These are phyloP conservation scores for Glycine tomentella DNA, from an alignment of 306 rosid species.

Conservation along the genomic window DNA sequence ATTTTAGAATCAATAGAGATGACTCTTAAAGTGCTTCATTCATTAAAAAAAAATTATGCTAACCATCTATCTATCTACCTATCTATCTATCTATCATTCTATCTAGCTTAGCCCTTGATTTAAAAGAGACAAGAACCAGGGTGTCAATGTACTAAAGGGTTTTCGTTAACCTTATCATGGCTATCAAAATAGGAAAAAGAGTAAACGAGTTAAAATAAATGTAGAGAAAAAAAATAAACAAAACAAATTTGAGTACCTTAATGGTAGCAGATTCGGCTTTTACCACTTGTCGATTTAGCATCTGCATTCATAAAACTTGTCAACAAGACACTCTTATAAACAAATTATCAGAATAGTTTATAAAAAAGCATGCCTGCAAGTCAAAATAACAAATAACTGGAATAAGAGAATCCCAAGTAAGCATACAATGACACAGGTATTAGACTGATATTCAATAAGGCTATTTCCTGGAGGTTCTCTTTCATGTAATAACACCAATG, in stretches of 20 bases:
- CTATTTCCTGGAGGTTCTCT: conserved; percentile 8
- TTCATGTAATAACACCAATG: conserved; percentile 8
- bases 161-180: background rate
- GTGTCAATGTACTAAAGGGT: conserved; percentile 21
- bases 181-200: background rate
- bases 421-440: conserved; percentile 4
- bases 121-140: background rate
- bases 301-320: conserved; percentile 63
- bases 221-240: background rate
- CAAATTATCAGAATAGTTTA: conserved; percentile 30
- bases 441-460: conserved; percentile 11
- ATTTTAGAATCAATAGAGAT: conserved; percentile 10
- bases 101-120: background rate
- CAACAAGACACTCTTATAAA: conserved; percentile 30
- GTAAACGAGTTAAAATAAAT: conserved; percentile 10
- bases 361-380: conserved; percentile 6
- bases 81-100: too few species aligned
- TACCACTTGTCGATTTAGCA: conserved; percentile 91
- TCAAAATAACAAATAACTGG: conserved; percentile 28
- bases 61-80: background rate
- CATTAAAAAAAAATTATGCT: background rate
- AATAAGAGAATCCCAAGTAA: conserved; percentile 22
- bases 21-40: conserved; percentile 14
- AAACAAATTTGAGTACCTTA: conserved; percentile 61
- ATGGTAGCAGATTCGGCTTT: conserved; percentile 94